Evolutionary conservation across 2,329 filamentous ascomycete species (phyloP).

Genomic region (Fusarium protoensiforme): DNA sequence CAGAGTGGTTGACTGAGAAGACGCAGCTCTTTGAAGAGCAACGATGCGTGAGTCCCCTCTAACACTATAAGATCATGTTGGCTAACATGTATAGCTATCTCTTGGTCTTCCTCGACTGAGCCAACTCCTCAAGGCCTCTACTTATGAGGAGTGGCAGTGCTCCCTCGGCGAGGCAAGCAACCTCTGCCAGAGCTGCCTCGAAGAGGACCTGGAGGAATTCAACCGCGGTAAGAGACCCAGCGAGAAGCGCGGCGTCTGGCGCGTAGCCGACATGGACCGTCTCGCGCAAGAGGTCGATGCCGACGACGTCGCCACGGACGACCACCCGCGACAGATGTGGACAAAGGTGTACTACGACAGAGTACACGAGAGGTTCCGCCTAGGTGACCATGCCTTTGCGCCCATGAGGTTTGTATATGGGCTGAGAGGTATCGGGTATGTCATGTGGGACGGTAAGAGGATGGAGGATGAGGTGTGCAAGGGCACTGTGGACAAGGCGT

Average conservation of each 20-base stretch:
- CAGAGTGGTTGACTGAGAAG: conserved; percentile 32
- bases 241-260: conserved; percentile 13
- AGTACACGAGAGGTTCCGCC: conserved; percentile 21
- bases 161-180: conserved; percentile 9
- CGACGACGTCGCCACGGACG: conserved; percentile 24
- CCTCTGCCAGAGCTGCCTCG: conserved; percentile 20
- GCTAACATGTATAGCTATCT: conserved; percentile 24
- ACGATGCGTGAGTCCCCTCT: conserved; percentile 23
- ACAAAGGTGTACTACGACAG: conserved; percentile 30
- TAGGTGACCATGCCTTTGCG: conserved; percentile 26
- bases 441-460: conserved; percentile 35
- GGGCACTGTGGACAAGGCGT: conserved; percentile 26
- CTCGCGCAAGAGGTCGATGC: conserved; percentile 28
- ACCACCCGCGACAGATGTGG: conserved; percentile 32
- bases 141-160: conserved; percentile 32
- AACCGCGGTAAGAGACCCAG: conserved; percentile 13
- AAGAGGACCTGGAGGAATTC: conserved; percentile 30
- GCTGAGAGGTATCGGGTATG: conserved; percentile 32
- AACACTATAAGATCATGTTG: background rate
- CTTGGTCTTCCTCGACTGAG: conserved; percentile 25
- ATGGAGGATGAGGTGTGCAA: conserved; percentile 31
- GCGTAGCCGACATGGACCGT: conserved; percentile 28
- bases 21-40: conserved; percentile 35
- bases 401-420: conserved; percentile 35
- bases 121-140: conserved; percentile 24